Evolutionary conservation across 805 yeast species (phyloP), one percentile per base, ranked within the genome.

Genomic region (Kazachstania martiniae): DNA sequence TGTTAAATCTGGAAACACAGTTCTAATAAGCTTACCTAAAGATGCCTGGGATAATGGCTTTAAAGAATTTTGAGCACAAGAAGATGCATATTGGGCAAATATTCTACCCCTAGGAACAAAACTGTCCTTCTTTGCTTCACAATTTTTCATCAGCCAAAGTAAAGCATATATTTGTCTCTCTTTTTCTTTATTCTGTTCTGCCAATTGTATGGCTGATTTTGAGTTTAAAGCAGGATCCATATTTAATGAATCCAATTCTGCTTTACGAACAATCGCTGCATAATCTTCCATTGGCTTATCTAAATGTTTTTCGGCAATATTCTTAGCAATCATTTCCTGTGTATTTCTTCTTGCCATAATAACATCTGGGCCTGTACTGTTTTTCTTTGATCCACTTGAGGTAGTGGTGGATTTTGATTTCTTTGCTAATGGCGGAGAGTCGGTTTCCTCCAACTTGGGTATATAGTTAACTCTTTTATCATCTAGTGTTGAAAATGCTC

Each of bases 111-210:
- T 59, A 21, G 82, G 83, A 23, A 77, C 74, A 25, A 70, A 76
- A 14, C 75, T 63, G 18, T 64, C 65, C 4, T 59, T 59, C 28
- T 64, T 54, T 5, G 65, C 47, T 37, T 66, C 68, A 44, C 82
- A 84, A 17, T 75, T 65, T 44, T 74, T 72, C 58, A 78, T 63
- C 27, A 86, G 62, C 82, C 93, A 83, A 3, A 80, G 71, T 71
- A 84, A 69, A 9, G 87, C 95, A 54, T 83, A 82, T 1, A 82
- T 62, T 53, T 84, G 95, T 33, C 77, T 67, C 46, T 74, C 79
- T 35, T 73, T 63, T 43, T 78, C 84, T 29, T 62, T 63, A 19
- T 43, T 47, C 31, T 52, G 58, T 40, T 61, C 62, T 34, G 52
- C 52, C 35, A 41, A 34, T 32, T 45, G 56, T 18, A 49, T 41